A percentile compares a stretch with the other conserved stretches of the same genome.
These are phyloP conservation scores for Acrocalymma vagum DNA, from an alignment of 2,329 filamentous ascomycete species.

Conservation along the genomic window DNA sequence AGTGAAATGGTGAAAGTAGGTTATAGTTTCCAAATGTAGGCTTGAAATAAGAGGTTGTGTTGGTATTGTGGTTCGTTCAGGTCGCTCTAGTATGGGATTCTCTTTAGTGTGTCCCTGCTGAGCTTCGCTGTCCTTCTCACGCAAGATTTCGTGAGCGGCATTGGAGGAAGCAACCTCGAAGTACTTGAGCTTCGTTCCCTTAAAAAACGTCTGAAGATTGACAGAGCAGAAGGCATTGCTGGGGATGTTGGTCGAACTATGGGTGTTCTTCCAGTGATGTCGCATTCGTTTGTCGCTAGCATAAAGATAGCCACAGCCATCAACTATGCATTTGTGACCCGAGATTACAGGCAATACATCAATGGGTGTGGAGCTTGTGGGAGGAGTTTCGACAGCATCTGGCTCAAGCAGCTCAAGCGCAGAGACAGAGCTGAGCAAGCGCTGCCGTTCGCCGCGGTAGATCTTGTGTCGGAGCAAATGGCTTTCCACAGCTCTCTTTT, in stretches of 20 bases:
- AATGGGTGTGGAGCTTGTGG: constrained; percentile 28
- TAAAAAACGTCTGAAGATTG: constrained; percentile 49
- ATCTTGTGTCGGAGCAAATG: constrained; percentile 50
- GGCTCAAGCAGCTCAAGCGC: constrained; percentile 40
- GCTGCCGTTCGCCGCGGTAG: constrained; percentile 42
- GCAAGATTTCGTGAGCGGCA: not conserved
- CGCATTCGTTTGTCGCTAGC: constrained; percentile 47
- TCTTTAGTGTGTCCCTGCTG: not conserved
- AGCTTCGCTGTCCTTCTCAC: not conserved
- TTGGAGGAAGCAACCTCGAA: constrained; percentile 41
- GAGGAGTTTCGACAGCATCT: constrained; percentile 35
- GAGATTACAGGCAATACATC: constrained; percentile 34
- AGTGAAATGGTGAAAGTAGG: constrained; percentile 37
- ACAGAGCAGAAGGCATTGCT: constrained; percentile 15
- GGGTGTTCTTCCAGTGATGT: constrained; percentile 39
- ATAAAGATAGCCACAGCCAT: constrained; percentile 38
- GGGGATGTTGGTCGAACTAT: constrained; percentile 20
- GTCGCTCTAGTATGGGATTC: constrained; percentile 1
- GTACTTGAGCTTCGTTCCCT: constrained; percentile 48
- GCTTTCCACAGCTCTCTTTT: constrained; percentile 47
- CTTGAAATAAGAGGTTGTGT: too few species aligned
- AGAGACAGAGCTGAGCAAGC: constrained; percentile 30
- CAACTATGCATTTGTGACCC: constrained; percentile 37
- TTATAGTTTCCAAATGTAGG: constrained; percentile 31
- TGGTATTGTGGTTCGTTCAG: too few species aligned